Evolutionary conservation across 129 eudicot genomes (phyloP), one percentile per base, ranked within the genome.

Genomic region (Escallonia herrerae): DNA sequence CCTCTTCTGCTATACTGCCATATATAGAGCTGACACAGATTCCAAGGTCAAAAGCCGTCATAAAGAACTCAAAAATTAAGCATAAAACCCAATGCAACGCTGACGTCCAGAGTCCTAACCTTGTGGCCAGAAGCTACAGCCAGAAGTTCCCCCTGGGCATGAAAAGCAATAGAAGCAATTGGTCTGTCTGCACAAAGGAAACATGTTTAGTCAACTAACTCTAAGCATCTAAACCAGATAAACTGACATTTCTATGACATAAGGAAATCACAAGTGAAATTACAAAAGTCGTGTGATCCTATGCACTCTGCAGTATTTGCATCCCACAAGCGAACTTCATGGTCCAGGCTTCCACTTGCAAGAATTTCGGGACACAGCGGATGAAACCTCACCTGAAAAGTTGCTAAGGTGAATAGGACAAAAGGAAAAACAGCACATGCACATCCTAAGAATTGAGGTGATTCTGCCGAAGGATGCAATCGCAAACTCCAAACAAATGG

Each of bases 121-220:
- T 93, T 93, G 81, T 89, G 99, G 56, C 99, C 99, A 7, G 99
- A 91, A 65, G 99, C 99, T 56, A 93, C 96, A 15, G 99, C 99
- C 51, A 93, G 79, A 74, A 93, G 70, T 58, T 89, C 96, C 68
- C 96, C 99, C 72, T 88, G 84, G 53, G 99, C 95, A 82, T 93
- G 95, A 72, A 93, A 93, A 43, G 99, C 95, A 62, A 93, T 89
- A 5, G 99, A 93, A 63, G 99, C 96, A 56, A 93, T 93, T 41
- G 99, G 99, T 37, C 99, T 91, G 51, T 83, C 99, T 93, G 95
- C 74, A 76, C 14, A 42, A 41, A 75, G 41, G 47, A 40, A n/a
- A 38, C 3, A 15, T 8, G 37, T 37, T 55, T 55, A 37, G 68
- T 40, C 22, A 72, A 69, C 39, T 51, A 65, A 45, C 15, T 66